Evolutionary conservation across 768 basidiomycete species (phyloP), one percentile per base, ranked within the genome.

Genomic region (Rubroboletus satanas): DNA sequence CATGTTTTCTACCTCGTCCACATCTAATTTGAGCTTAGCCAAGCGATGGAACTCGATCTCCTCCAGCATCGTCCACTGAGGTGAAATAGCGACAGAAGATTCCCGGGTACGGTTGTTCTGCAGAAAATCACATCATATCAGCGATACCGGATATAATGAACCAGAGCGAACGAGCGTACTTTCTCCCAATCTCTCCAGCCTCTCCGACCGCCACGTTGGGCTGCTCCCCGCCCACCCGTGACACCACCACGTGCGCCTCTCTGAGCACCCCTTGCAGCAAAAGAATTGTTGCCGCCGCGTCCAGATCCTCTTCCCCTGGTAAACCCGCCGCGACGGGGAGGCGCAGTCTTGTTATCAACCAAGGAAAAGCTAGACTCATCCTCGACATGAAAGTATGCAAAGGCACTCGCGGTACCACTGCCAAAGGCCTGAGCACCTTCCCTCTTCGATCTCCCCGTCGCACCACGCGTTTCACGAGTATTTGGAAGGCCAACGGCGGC

Each of bases 181-280:
- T 95, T 94, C 61, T 96, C 92, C 93, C 93, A 95, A 67, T 93
- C 89, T 74, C 91, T 86, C 89, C 90, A 93, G 38, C 89, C 90
- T 68, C 81, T 75, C 52, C 90, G 76, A 18, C 68, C 75, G 35
- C 72, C 73, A 49, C 68, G 70, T 46, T 66, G 65, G 46, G 69
- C 64, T 54, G 71, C 66, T 36, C 75, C 75, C 18, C 84, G 80
- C 21, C 78, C 81, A 18, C 77, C 69, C 7, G 57, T 61, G 3
- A 62, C 63, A 32, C 77, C 79, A 31, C 78, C 80, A 52, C 79
- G 76, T 45, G 76, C 71, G 47, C 78, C 72, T 39, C 77, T 75
- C 35, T 73, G 69, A 53, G 67, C 70, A 36, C 83, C 80, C 52
- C 84, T 73, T n/a, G 66, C 54, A 57, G 26, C 1, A 60, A 74